phyloP scores from a whole-genome alignment of 192 early-diverging fungal genomes.

The Rhizophlyctis rosea region DNA sequence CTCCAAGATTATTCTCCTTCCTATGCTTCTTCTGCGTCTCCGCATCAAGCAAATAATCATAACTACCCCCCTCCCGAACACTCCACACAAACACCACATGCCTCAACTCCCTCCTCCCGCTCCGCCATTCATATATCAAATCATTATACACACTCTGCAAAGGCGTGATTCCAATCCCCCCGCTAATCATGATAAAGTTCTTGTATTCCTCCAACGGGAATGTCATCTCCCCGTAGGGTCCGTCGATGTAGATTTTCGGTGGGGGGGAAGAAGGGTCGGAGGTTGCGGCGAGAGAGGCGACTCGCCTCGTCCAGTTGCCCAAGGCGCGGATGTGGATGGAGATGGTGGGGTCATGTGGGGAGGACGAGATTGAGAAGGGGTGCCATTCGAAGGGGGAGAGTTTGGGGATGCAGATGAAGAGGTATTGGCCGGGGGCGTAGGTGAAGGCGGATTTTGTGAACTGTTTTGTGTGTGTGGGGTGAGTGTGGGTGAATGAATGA shows the following conservation, averaged over 20 bases:
- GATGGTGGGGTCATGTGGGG: constrained; percentile 74
- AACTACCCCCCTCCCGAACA: neutral
- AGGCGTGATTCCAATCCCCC: constrained; percentile 82
- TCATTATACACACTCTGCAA: constrained; percentile 69
- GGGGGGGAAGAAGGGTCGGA: constrained; percentile 7
- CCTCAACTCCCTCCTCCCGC: constrained; percentile 11
- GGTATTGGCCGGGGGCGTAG: constrained; percentile 68
- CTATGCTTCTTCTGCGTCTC: constrained; percentile 1
- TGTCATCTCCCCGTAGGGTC: constrained; percentile 68
- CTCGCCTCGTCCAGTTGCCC: constrained; percentile 68
- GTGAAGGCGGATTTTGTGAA: constrained; percentile 55
- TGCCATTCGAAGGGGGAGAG: constrained; percentile 72
- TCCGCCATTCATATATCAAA: constrained; percentile 55
- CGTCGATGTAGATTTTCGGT: constrained; percentile 64
- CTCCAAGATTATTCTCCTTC: neutral
- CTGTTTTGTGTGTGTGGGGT: too few species aligned
- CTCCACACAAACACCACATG: neutral
- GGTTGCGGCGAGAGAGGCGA: constrained; percentile 53
- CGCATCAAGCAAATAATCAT: constrained; percentile 9
- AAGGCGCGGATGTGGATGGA: constrained; percentile 75
- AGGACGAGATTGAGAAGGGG: constrained; percentile 78
- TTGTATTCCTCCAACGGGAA: constrained; percentile 78
- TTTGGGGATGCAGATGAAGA: constrained; percentile 72
- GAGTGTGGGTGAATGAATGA: too few species aligned
- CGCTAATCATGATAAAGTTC: constrained; percentile 63